phyloP scores from a whole-genome alignment of 805 yeast species.

The Lipomyces spencermartinsiae region DNA sequence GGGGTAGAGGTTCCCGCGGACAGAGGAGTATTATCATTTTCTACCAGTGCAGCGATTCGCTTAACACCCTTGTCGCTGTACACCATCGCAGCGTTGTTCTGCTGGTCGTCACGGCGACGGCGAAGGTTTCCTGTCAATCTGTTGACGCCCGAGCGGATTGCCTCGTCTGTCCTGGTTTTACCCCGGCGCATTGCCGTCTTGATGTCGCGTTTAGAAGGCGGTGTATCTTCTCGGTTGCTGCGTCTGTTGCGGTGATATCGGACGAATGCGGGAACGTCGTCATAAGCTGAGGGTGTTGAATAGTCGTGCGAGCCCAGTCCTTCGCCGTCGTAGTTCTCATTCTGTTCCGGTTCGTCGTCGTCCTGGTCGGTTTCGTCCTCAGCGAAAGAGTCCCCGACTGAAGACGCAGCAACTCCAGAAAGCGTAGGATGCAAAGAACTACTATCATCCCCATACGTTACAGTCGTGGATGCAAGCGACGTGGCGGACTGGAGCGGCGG shows the following conservation, averaged over 20 bases:
- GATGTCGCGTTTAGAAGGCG: slow-evolving; percentile 28
- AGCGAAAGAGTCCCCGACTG: not conserved
- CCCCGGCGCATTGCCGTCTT: slow-evolving; percentile 37
- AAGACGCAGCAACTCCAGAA: not conserved
- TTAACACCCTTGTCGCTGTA: not conserved
- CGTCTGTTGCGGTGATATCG: slow-evolving; percentile 10
- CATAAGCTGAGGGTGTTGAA: slow-evolving; percentile 1
- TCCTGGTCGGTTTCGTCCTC: not conserved
- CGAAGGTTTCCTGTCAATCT: slow-evolving; percentile 34
- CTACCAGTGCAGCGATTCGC: not conserved
- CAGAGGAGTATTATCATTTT: slow-evolving; percentile 2
- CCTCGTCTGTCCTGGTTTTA: slow-evolving; percentile 38
- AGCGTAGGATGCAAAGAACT: not conserved
- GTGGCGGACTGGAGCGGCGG: not conserved
- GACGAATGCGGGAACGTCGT: slow-evolving; percentile 25
- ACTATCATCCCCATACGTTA: not conserved
- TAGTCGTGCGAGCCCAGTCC: not conserved
- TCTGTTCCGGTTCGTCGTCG: not conserved
- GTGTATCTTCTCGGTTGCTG: slow-evolving; percentile 12
- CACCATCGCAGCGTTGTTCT: not conserved
- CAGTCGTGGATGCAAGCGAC: not conserved
- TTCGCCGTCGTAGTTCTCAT: not conserved
- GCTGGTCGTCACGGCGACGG: slow-evolving; percentile 23
- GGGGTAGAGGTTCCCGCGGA: slow-evolving; percentile 1
- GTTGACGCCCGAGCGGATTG: slow-evolving; percentile 36